Evolutionary conservation across 495 filamentous ascomycete genomes (phyloP).

Genomic region (Penicillium angulare): DNA sequence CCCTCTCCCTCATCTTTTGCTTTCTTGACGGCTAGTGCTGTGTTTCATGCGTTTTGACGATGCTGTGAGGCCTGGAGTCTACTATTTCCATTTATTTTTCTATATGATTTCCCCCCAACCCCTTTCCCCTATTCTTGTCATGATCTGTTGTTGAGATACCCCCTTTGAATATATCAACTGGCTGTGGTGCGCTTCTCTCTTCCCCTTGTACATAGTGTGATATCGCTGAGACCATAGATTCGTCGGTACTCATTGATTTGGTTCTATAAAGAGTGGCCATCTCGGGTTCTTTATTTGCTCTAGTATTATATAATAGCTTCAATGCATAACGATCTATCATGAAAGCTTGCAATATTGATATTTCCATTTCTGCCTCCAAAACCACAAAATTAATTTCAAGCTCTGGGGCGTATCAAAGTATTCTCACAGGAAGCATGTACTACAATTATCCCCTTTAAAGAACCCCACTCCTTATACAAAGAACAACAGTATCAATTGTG

Average conservation of each 20-base stretch:
- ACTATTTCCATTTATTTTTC: slow-evolving; percentile 13
- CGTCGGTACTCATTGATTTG: slow-evolving; percentile 16
- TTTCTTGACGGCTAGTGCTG: background rate
- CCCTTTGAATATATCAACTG: slow-evolving; percentile 38
- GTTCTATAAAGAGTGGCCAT: slow-evolving; percentile 6
- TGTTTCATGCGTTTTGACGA: slow-evolving; percentile 26
- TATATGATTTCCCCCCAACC: slow-evolving; percentile 8
- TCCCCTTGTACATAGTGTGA: slow-evolving; percentile 44
- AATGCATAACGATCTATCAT: background rate
- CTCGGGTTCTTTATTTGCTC: slow-evolving; percentile 1
- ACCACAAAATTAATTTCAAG: too few relatives aligned
- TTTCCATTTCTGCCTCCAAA: too few relatives aligned
- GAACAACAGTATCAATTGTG: too few relatives aligned
- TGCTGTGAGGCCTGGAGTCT: slow-evolving; percentile 17
- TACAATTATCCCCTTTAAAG: too few relatives aligned
- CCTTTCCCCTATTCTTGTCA: slow-evolving; percentile 12
- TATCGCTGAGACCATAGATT: slow-evolving; percentile 32
- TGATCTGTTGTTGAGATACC: slow-evolving; percentile 32
- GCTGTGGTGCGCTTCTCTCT: slow-evolving; percentile 27
- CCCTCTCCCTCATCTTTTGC: background rate
- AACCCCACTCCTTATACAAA: too few relatives aligned
- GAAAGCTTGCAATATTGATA: background rate
- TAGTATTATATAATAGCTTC: background rate
- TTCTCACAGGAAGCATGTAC: too few relatives aligned
- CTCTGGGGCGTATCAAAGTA: too few relatives aligned